Conservation (phyloP, 768 basidiomycete genomes). For the Steccherinum ochraceum region DNA sequence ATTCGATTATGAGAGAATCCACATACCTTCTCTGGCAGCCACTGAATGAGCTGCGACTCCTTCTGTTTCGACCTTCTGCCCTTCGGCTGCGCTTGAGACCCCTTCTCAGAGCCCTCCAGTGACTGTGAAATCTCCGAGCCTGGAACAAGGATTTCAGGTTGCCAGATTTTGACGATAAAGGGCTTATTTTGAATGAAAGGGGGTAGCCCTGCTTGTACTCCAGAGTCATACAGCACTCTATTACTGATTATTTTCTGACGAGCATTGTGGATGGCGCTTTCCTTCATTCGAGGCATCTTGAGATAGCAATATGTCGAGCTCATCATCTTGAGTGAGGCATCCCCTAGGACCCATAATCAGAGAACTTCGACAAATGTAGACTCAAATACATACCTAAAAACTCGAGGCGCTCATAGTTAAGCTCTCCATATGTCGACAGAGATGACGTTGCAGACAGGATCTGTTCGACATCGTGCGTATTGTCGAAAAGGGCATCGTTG, state of each 20-base stretch:
- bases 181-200: slow-evolving; percentile 68
- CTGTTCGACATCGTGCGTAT: slow-evolving; percentile 53
- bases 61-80: slow-evolving; percentile 34
- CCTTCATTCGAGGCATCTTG: slow-evolving; percentile 53
- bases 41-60: slow-evolving; percentile 40
- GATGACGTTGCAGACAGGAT: slow-evolving; percentile 65
- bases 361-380: not conserved
- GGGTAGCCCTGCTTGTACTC: slow-evolving; percentile 55
- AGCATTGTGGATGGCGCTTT: slow-evolving; percentile 60
- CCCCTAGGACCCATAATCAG: slow-evolving; percentile 40
- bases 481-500: slow-evolving; percentile 60
- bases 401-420: slow-evolving; percentile 82
- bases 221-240: slow-evolving; percentile 49
- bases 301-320: slow-evolving; percentile 72
- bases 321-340: slow-evolving; percentile 79
- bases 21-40: slow-evolving; percentile 76
- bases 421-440: slow-evolving; percentile 61
- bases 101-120: not conserved
- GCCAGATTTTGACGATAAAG: slow-evolving; percentile 63
- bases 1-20: slow-evolving; percentile 5
- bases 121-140: not conserved
- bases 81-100: not conserved
- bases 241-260: slow-evolving; percentile 75
- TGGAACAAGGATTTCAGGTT: slow-evolving; percentile 29
- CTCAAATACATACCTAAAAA: slow-evolving; percentile 51